Conservation (phyloP, 2,329 filamentous ascomycete species). For the Elsinoe perseae region DNA sequence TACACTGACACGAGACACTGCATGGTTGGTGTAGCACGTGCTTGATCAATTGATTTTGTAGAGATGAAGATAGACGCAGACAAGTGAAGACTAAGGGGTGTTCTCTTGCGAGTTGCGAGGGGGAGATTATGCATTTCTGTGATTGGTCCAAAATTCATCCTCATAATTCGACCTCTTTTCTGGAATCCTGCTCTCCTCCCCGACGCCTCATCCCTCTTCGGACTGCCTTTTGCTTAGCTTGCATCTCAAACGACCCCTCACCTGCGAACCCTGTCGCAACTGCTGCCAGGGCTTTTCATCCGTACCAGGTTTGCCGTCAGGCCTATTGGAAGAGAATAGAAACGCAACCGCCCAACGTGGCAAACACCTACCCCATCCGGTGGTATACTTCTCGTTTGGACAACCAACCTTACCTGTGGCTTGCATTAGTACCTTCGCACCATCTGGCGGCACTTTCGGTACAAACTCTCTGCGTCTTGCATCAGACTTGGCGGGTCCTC, state of each 20-base stretch:
- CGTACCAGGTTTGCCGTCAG: constrained; percentile 5
- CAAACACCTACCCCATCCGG: not conserved
- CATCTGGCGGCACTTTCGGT: constrained; percentile 9
- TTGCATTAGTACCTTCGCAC: constrained; percentile 12
- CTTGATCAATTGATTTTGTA: constrained; percentile 9
- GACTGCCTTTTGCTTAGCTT: not conserved
- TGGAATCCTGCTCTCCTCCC: not conserved
- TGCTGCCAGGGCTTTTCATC: not conserved
- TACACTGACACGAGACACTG: not conserved
- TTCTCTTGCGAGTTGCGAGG: not conserved
- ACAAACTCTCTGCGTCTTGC: not conserved
- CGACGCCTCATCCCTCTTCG: not conserved
- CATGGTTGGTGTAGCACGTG: not conserved
- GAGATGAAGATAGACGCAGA: not conserved
- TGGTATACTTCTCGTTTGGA: constrained; percentile 3
- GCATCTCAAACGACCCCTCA: constrained; percentile 7
- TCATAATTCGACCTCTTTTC: not conserved
- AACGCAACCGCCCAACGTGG: constrained; percentile 1
- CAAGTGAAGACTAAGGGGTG: not conserved
- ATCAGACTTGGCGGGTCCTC: constrained; percentile 9
- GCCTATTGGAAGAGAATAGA: constrained; percentile 2
- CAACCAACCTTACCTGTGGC: constrained; percentile 11
- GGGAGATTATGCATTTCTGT: not conserved
- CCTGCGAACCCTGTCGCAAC: constrained; percentile 7
- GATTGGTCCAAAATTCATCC: not conserved